A percentile compares a stretch with the other conserved stretches of the same genome.
These are phyloP conservation scores for Craspedostauros australis DNA, from an alignment of 108 stramenopile genomes.

Conservation along the genomic window DNA sequence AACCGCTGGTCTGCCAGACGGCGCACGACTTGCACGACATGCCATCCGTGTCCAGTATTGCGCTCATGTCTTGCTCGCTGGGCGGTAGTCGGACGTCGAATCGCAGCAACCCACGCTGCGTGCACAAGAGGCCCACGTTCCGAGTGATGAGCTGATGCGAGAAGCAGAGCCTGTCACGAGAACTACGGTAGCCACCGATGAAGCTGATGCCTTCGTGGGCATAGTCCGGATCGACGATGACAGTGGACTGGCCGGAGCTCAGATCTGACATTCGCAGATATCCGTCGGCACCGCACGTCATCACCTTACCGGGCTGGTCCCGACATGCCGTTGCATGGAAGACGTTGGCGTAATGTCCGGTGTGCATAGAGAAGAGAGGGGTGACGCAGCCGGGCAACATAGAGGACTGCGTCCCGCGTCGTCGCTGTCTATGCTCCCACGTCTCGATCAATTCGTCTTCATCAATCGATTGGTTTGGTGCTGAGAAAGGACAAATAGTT, in stretches of 20 bases:
- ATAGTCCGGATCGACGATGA: conserved; percentile 53
- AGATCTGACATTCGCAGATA: conserved; percentile 52
- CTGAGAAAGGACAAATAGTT: conserved; percentile 57
- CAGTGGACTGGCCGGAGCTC: conserved; percentile 18
- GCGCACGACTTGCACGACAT: conserved; percentile 62
- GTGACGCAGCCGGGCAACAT: conserved; percentile 50
- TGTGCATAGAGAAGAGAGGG: conserved; percentile 50
- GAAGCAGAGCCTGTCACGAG: conserved; percentile 58
- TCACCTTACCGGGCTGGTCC: conserved; percentile 53
- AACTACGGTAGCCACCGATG: conserved; percentile 9
- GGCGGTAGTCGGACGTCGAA: conserved; percentile 71
- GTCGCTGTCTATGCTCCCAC: conserved; percentile 2
- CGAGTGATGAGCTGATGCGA: conserved; percentile 63
- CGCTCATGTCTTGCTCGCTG: conserved; percentile 49
- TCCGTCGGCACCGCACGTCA: conserved; percentile 81
- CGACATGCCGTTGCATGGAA: conserved; percentile 65
- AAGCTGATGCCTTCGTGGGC: conserved; percentile 24
- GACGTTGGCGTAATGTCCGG: conserved; percentile 72
- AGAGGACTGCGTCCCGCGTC: not conserved
- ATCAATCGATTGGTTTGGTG: conserved; percentile 14
- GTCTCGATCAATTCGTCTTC: conserved; percentile 4
- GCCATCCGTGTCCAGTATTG: too few species aligned
- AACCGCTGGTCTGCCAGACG: conserved; percentile 27
- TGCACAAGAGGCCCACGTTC: conserved; percentile 66
- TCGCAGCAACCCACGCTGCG: conserved; percentile 59